phyloP scores from a whole-genome alignment of 768 basidiomycete genomes.

The Serendipita indica region DNA sequence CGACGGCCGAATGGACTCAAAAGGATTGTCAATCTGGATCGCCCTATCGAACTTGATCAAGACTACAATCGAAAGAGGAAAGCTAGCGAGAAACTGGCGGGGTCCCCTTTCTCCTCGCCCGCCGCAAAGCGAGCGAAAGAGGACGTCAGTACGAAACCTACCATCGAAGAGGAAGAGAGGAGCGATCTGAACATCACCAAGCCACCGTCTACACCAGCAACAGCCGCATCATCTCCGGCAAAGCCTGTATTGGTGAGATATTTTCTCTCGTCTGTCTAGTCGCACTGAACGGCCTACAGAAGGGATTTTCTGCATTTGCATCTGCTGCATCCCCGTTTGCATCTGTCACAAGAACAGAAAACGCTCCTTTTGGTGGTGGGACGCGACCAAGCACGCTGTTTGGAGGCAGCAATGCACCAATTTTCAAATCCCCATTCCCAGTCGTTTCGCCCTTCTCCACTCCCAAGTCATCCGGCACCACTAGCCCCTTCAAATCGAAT shows the following conservation, averaged over 20 bases:
- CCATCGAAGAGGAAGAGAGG: neutral
- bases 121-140: neutral
- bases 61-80: neutral
- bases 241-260: neutral
- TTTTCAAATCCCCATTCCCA: constrained; percentile 1
- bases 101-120: neutral
- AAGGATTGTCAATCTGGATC: neutral
- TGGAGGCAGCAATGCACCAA: neutral
- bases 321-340: neutral
- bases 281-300: neutral
- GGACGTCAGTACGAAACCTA: neutral
- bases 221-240: neutral
- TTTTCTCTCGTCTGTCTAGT: neutral
- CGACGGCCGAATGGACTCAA: neutral
- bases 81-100: neutral
- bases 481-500: neutral
- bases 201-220: neutral
- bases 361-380: neutral
- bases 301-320: neutral
- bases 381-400: neutral
- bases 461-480: neutral
- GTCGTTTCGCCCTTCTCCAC: neutral
- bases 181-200: no score
- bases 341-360: neutral
- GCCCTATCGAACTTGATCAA: neutral